Conservation (phyloP, 2,329 filamentous ascomycete genomes). For the Mycocentrospora acerina region DNA sequence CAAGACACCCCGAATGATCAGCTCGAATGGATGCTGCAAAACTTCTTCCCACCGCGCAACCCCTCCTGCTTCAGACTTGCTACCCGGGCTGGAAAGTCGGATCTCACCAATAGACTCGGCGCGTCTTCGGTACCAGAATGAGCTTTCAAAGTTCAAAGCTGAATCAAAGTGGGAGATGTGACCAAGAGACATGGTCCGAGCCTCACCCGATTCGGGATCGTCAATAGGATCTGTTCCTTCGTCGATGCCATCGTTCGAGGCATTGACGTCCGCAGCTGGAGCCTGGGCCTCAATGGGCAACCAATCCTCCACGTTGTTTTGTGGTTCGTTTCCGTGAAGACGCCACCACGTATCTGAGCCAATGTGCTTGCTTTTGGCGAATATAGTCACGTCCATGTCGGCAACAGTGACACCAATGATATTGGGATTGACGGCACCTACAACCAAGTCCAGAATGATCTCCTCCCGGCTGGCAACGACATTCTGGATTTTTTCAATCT, state of each 20-base stretch:
- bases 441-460: constrained; percentile 87
- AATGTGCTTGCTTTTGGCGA: constrained; percentile 89
- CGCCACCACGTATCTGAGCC: constrained; percentile 57
- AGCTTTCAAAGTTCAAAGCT: constrained; percentile 83
- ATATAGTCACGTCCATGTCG: constrained; percentile 86
- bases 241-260: constrained; percentile 40
- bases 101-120: constrained; percentile 80
- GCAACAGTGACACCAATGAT: constrained; percentile 84
- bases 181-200: constrained; percentile 89
- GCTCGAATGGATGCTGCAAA: constrained; percentile 85
- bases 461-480: constrained; percentile 93
- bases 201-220: constrained; percentile 59
- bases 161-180: constrained; percentile 86
- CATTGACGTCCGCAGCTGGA: constrained; percentile 4
- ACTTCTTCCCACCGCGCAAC: constrained; percentile 88
- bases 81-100: constrained; percentile 79
- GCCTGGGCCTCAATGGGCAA: constrained; percentile 15
- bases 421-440: constrained; percentile 89
- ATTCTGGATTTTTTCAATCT: constrained; percentile 79
- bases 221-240: constrained; percentile 64
- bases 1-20: constrained; percentile 87
- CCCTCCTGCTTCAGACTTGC: constrained; percentile 79
- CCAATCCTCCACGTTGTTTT: constrained; percentile 31
- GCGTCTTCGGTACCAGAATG: constrained; percentile 73
- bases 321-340: constrained; percentile 32